Conservation (phyloP, 805 yeast species). For the Soucietia sequanensis region DNA sequence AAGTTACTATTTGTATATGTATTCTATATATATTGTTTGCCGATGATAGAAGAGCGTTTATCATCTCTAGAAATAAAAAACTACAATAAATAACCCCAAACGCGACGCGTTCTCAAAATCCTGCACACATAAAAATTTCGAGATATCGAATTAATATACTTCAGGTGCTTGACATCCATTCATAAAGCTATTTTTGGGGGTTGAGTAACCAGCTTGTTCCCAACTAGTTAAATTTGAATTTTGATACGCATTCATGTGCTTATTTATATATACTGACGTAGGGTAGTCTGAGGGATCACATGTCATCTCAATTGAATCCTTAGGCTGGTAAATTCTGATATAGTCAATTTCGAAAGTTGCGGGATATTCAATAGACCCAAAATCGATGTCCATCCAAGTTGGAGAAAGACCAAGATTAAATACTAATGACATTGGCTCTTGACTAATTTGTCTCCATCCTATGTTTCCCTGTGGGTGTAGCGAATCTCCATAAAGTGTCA, state of each 20-base stretch:
- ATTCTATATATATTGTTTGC: no score
- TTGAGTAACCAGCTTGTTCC: slow-evolving; percentile 41
- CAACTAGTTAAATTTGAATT: slow-evolving; percentile 37
- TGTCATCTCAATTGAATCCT: slow-evolving; percentile 22
- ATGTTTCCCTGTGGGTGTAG: slow-evolving; percentile 40
- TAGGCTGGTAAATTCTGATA: slow-evolving; percentile 41
- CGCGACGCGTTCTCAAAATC: no score
- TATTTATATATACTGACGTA: slow-evolving; percentile 33
- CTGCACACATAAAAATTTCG: no score
- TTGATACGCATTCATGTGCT: slow-evolving; percentile 30
- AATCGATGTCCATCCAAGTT: slow-evolving; percentile 40
- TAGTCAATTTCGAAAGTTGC: slow-evolving; percentile 36
- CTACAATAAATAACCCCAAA: no score
- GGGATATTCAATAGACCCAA: slow-evolving; percentile 34
- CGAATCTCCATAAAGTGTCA: slow-evolving; percentile 29
- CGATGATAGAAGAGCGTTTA: no score
- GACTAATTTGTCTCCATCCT: slow-evolving; percentile 34
- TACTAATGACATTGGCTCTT: slow-evolving; percentile 39
- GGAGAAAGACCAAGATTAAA: slow-evolving; percentile 41
- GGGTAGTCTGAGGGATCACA: slow-evolving; percentile 41
- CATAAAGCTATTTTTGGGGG: slow-evolving; percentile 62
- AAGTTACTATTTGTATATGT: no score
- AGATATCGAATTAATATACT: no score
- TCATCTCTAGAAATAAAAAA: no score
- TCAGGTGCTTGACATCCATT: slow-evolving; percentile 38